Percentiles rank a stretch among this genome's conserved stretches.
Conservation (phyloP, 1,284 basidiomycete genomes). For the Puccinia brachypodii region DNA sequence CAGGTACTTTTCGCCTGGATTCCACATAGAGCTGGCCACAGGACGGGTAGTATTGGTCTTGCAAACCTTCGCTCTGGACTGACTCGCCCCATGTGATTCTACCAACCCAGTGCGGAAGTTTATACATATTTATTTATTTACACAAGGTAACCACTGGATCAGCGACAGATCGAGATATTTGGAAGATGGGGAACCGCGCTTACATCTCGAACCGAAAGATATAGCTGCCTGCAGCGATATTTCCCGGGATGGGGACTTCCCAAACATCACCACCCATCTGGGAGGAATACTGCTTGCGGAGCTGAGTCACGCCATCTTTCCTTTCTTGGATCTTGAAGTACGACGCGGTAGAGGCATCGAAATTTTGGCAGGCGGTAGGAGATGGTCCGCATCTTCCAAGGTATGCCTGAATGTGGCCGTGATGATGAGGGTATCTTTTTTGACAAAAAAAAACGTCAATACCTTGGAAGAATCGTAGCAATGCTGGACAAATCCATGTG, state of each 20-base stretch:
- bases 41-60: conserved; percentile 46
- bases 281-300: conserved; percentile 1
- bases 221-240: conserved; percentile 37
- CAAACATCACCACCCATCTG: conserved; percentile 25
- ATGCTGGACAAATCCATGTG: not conserved
- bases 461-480: not conserved
- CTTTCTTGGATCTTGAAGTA: conserved; percentile 40
- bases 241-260: conserved; percentile 29
- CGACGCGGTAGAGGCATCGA: conserved; percentile 32
- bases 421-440: conserved; percentile 39
- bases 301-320: conserved; percentile 21
- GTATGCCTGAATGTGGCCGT: conserved; percentile 37
- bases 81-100: conserved; percentile 41
- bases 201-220: conserved; percentile 48
- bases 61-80: conserved; percentile 19
- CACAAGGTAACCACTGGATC: not conserved
- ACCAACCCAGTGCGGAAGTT: too few relatives aligned
- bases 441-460: not conserved
- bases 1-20: not conserved
- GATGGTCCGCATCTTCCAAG: conserved; percentile 35
- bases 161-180: not conserved
- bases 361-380: conserved; percentile 20
- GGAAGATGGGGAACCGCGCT: not conserved
- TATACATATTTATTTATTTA: not conserved
- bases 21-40: conserved; percentile 41